phyloP scores from a whole-genome alignment of 257 asterid genomes.

The Catharanthus roseus region DNA sequence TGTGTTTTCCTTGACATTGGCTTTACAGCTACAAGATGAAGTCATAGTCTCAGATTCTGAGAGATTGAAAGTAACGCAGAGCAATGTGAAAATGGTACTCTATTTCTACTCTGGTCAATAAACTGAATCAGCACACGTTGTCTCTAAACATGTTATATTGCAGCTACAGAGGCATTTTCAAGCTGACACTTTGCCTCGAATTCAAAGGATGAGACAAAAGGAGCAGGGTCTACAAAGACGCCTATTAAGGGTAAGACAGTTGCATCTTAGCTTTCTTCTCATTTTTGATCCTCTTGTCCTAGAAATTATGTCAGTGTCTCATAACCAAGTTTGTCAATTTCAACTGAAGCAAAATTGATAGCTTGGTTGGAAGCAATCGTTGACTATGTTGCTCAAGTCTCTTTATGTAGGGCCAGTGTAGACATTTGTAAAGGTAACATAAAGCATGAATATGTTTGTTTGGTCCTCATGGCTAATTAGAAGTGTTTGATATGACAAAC shows the following conservation, averaged over 20 bases:
- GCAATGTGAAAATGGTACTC: slow-evolving; percentile 81
- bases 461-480: neutral
- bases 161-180: slow-evolving; percentile 95
- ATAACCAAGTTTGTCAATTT: neutral
- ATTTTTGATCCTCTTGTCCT: neutral
- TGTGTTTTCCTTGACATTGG: slow-evolving; percentile 19
- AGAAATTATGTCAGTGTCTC: neutral
- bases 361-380: slow-evolving; percentile 1
- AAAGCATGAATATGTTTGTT: neutral
- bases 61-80: slow-evolving; percentile 77
- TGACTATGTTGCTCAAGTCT: neutral
- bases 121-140: slow-evolving; percentile 2
- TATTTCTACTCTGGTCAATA: slow-evolving; percentile 18
- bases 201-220: slow-evolving; percentile 87
- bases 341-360: neutral
- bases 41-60: slow-evolving; percentile 86
- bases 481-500: slow-evolving; percentile 15
- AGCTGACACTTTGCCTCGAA: slow-evolving; percentile 85
- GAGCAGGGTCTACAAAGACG: slow-evolving; percentile 95
- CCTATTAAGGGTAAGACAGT: slow-evolving; percentile 62
- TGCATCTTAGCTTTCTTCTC: slow-evolving; percentile 9
- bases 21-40: slow-evolving; percentile 84
- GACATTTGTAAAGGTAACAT: too few relatives aligned
- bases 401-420: neutral
- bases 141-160: slow-evolving; percentile 14